Evolutionary conservation across 345 rosid species (phyloP), one percentile per base, ranked within the genome.

Genomic region (Populus euphratica): DNA sequence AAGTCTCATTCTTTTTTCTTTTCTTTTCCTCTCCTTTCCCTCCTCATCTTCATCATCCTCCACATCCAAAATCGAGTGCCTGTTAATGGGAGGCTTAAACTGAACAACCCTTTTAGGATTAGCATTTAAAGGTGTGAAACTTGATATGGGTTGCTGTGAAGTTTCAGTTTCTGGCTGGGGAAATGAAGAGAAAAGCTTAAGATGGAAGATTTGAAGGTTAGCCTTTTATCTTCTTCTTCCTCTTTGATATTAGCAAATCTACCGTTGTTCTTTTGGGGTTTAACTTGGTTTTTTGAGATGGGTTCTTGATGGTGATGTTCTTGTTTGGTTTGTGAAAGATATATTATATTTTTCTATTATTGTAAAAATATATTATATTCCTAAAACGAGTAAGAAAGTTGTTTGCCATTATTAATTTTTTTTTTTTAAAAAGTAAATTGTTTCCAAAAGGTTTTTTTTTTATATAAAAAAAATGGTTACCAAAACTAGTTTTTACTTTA

Each of bases 81-180:
- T 50, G 44, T 61, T 80, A 43, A 83, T 69, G 0, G 94, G 95
- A 69, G 87, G 94, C 82, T 73, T 90, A 84, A 94, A 84, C 80
- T 89, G 95, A 69, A 96, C 92, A 39, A 94, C 89, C 77, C 87
- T 87, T 88, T 87, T 88, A 71, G 87, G 82, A 20, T 29, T 39
- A n/a, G 82, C 47, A 63, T 75, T 39, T 14, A 56, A 38, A 3
- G 77, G 56, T 10, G 80, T 41, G 6, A 70, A 66, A 33, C 68
- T 17, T 0, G 83, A 75, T 65, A 8, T 1, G 29, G 81, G 75
- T 5, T 44, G 64, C 35, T 76, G 66, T 16, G 73, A 44, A 31
- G 75, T 27, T 63, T 76, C 78, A 39, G 87, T 77, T 70, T 88
- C 89, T 3, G 90, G 92, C 75, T 74, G 86, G 41, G 92, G 91